These are phyloP conservation scores for Mortierella sp. DNA, from an alignment of 371 early-diverging fungal genomes.

Conservation along the genomic window DNA sequence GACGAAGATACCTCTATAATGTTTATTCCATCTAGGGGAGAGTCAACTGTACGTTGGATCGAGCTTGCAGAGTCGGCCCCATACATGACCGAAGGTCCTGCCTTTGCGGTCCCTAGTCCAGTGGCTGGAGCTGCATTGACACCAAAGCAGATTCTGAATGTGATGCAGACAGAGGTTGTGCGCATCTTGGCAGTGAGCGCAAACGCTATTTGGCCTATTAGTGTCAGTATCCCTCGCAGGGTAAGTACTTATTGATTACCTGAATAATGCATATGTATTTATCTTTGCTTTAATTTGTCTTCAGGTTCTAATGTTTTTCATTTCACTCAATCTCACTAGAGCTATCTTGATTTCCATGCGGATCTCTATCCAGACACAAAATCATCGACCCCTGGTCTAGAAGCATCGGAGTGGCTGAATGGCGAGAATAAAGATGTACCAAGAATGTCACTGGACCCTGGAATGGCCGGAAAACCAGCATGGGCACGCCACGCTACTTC, in stretches of 20 bases:
- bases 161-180: conserved; percentile 84
- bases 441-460: conserved; percentile 74
- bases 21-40: conserved; percentile 74
- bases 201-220: conserved; percentile 74
- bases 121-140: conserved; percentile 71
- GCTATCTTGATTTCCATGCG: conserved; percentile 81
- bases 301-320: not conserved
- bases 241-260: conserved; percentile 28
- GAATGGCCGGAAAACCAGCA: conserved; percentile 45
- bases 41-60: conserved; percentile 74
- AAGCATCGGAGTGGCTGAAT: conserved; percentile 70
- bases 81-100: conserved; percentile 63
- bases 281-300: not conserved
- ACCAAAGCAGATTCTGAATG: conserved; percentile 78
- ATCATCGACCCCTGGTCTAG: conserved; percentile 63
- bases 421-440: conserved; percentile 66
- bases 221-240: conserved; percentile 75
- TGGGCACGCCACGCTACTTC: conserved; percentile 25
- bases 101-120: conserved; percentile 60
- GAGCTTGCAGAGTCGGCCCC: conserved; percentile 65
- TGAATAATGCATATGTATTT: no score
- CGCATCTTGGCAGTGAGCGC: conserved; percentile 70
- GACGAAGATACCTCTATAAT: conserved; percentile 84
- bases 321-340: conserved; percentile 34
- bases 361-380: conserved; percentile 86